Evolutionary conservation across 805 yeast genomes (phyloP), one percentile per base, ranked within the genome.

Genomic region (Myxozyma sirexii): DNA sequence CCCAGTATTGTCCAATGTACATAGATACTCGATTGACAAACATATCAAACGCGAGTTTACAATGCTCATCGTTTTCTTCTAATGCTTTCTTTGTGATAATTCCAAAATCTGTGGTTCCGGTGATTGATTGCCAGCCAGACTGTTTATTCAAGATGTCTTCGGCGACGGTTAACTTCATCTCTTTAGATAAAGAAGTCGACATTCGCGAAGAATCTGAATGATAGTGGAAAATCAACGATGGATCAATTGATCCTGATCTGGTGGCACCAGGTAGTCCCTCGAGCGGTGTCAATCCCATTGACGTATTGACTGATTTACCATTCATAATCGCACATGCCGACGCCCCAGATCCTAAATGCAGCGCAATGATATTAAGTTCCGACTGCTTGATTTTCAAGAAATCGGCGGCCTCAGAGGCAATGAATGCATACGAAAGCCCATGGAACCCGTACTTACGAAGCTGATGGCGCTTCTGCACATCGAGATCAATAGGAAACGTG

Each of bases 261-360:
- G 67, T 63, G 8, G 66, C 67, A 4, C 67, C 67, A n/a, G 67
- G 67, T 15, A 63, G 63, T 2, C 67, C 67, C 23, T 63, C 67
- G 3, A 63, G 66, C 4, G 67, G 67, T 5, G 67, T 63, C 12
- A 63, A 60, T 13, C 67, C 67, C 67, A 63, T 63, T n/a, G 67
- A 60, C 15, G 67, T 63, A 37, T 63, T 58, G 23, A 63, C 19
- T 3, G 67, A 63, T 33, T 58, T 50, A 19, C 67, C 67, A 43
- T 37, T 21, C 43, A 17, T 23, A 3, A 63, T 63, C 15, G 63
- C 66, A 43, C 67, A 63, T 2, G 66, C 67, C 2, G 67, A 63
- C n/a, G 67, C 67, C 12, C 67, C 67, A 7, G 66, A 62, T 17
- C 67, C 67, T 5, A 63, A 57, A 21, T 63, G 67, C 19, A 63